phyloP scores from a whole-genome alignment of 495 filamentous ascomycete species.

The Penicilliopsis zonata region DNA sequence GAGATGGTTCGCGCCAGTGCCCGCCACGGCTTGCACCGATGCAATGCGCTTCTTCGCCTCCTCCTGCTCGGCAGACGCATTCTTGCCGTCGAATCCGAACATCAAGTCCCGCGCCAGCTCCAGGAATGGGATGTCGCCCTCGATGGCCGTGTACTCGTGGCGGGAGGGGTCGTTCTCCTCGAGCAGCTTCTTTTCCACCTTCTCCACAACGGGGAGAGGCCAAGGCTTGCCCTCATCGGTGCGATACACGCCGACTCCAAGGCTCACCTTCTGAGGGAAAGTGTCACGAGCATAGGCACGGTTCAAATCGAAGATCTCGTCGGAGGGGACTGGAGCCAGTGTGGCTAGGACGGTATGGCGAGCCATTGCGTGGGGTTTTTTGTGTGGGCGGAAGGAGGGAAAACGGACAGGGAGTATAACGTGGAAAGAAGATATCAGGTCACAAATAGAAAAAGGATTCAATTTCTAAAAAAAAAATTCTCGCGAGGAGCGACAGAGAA shows the following conservation, averaged over 20 bases:
- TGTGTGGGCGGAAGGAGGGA: no score
- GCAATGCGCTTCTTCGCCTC: conserved; percentile 25
- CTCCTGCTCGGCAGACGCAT: conserved; percentile 12
- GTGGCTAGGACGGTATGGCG: conserved; percentile 11
- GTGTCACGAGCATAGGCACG: conserved; percentile 27
- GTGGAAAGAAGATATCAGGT: no score
- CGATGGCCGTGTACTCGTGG: conserved; percentile 38
- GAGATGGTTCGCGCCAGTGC: conserved; percentile 82
- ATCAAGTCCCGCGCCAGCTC: conserved; percentile 31
- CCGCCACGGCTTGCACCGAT: conserved; percentile 69
- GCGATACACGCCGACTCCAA: conserved; percentile 38
- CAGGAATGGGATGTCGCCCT: conserved; percentile 33
- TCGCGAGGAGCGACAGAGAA: no score
- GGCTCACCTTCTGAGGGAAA: conserved; percentile 34
- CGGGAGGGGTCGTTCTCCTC: conserved; percentile 27
- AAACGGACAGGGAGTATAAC: no score
- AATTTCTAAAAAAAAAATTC: no score
- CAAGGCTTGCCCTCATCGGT: conserved; percentile 42
- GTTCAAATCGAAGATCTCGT: conserved; percentile 38
- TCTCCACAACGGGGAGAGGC: conserved; percentile 34
- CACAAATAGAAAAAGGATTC: no score
- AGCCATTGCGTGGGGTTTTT: not conserved
- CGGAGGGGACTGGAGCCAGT: conserved; percentile 28
- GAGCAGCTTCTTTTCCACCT: conserved; percentile 29
- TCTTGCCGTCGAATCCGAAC: conserved; percentile 29